A percentile compares a stretch with the other conserved stretches of the same genome.
phyloP scores from a whole-genome alignment of 2,329 filamentous ascomycete species.

The Alternaria tenuissima region DNA sequence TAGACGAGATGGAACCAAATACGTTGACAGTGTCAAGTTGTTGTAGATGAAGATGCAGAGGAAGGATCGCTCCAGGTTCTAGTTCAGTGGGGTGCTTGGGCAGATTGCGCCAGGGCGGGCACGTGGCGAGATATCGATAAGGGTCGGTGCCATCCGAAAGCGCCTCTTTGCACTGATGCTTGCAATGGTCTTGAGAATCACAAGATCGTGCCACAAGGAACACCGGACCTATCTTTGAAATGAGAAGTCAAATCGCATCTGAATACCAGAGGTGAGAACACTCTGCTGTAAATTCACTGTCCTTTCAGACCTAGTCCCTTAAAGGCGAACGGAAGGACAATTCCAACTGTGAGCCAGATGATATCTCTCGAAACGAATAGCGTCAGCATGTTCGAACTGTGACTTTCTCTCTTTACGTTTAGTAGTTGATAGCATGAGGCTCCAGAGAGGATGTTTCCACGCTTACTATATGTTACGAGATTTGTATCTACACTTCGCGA shows the following conservation, averaged over 20 bases:
- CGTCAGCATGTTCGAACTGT: too few relatives aligned
- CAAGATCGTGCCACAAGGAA: not conserved
- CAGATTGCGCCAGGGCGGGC: not conserved
- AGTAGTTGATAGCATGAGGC: not conserved
- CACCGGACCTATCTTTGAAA: too few relatives aligned
- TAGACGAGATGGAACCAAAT: not conserved
- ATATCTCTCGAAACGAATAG: not conserved
- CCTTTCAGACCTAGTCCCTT: not conserved
- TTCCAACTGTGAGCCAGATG: not conserved
- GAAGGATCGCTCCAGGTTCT: not conserved
- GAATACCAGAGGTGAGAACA: not conserved
- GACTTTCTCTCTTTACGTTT: not conserved
- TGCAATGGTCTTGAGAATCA: not conserved
- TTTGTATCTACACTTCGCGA: not conserved
- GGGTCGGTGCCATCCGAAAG: not conserved
- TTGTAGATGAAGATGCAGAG: not conserved
- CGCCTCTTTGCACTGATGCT: not conserved
- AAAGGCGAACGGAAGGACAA: not conserved
- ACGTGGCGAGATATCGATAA: constrained; percentile 9
- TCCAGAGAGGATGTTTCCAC: not conserved
- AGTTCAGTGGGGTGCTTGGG: not conserved
- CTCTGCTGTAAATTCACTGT: not conserved
- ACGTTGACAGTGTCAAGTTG: not conserved
- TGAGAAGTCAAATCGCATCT: too few relatives aligned
- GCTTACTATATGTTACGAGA: not conserved